Evolutionary conservation across 441 rosid genomes (phyloP), one percentile per base, ranked within the genome.

Genomic region (Gossypium armourianum): DNA sequence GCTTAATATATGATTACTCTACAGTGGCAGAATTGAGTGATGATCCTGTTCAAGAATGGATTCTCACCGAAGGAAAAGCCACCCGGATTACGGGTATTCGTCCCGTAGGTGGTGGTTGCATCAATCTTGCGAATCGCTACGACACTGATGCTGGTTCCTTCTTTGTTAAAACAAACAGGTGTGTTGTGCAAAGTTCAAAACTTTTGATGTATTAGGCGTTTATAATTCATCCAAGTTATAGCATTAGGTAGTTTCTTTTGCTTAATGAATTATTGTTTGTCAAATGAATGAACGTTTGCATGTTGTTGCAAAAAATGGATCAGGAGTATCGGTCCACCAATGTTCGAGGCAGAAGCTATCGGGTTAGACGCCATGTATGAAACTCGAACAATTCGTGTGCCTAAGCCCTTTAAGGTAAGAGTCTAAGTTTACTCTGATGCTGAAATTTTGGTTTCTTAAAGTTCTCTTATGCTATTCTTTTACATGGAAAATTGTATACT

Each of bases 321-420:
- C 80, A 93, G 98, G 92, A 73, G 87, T 68, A 84, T 93, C 10
- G 92, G 91, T 67, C 92, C 90, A 43, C 79, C 83, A 17, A 90
- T 93, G 98, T 90, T 93, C 47, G 88, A 93, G 73, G 96, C 85
- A 68, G 98, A 93, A 74, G 94, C 96, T 80, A 91, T 88, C 73
- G 97, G 98, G 75, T 84, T 93, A 52, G 86, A 81, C 9, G 91
- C 98, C 58, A 90, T 93, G 98, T 88, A 84, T 74, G 84, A 87
- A 71, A 90, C 94, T 0, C 36, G 75, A 70, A 82, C 94, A 66
- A 89, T 93, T 77, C 85, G 81, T 56, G 96, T 89, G 24, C 98
- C 98, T 0, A 87, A 75, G 78, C 94, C 98, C 16, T 88, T 81
- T 74, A 87, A 90, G 90, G 97, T 88, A 77, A 81, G 67, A 13